Evolutionary conservation across 169 alveolate genomes (phyloP).

Genomic region (Theileria annulata): DNA sequence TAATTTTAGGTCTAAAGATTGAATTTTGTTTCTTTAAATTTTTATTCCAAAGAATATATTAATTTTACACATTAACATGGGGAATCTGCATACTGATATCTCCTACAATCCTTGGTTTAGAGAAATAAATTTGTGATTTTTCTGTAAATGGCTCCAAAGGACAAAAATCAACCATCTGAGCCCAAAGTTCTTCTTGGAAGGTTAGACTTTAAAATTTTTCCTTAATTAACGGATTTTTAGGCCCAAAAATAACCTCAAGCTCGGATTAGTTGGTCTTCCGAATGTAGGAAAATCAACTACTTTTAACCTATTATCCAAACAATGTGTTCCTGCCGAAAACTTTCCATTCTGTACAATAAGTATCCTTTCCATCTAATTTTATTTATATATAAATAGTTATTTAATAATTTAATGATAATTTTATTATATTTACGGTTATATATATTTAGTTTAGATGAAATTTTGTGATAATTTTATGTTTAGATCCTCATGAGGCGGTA

Average conservation of each 20-base stretch:
- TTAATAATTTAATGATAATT: conserved; percentile 70
- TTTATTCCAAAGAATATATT: background rate
- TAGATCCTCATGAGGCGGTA: conserved; percentile 97
- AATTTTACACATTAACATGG: background rate
- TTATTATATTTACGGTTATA: conserved; percentile 76
- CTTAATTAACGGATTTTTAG: conserved; percentile 40
- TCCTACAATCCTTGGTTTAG: background rate
- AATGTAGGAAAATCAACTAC: conserved; percentile 97
- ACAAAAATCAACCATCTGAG: conserved; percentile 47
- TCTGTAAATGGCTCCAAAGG: conserved; percentile 61
- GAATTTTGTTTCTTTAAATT: background rate
- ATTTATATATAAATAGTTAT: conserved; percentile 3
- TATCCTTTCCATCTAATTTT: conserved; percentile 37
- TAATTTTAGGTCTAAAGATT: too few species aligned
- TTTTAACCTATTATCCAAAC: conserved; percentile 94
- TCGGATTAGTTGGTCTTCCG: conserved; percentile 99
- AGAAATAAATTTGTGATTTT: background rate
- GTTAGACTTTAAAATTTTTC: background rate
- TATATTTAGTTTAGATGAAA: conserved; percentile 59
- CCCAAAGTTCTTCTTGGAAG: conserved; percentile 63
- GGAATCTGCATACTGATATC: background rate
- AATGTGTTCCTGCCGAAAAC: conserved; percentile 96
- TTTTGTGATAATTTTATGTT: conserved; percentile 2
- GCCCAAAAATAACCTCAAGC: conserved; percentile 88
- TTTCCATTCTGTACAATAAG: conserved; percentile 92